Conservation (phyloP, 495 filamentous ascomycete genomes). For the Talaromyces adpressus region DNA sequence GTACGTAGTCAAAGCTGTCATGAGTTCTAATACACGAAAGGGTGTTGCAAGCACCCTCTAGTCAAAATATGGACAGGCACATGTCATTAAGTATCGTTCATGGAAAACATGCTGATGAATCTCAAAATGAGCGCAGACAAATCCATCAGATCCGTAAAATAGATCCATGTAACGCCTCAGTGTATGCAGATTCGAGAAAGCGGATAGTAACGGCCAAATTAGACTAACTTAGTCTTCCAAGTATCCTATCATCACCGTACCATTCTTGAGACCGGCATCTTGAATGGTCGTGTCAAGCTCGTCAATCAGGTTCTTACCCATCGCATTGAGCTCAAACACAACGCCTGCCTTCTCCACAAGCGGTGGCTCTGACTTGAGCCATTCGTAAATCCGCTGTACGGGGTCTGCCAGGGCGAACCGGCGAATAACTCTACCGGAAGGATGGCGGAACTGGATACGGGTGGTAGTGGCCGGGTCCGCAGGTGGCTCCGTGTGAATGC, state of each 20-base stretch:
- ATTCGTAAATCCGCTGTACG: conserved; percentile 84
- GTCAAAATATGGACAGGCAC: background rate
- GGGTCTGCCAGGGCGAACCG: conserved; percentile 74
- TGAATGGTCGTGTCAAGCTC: conserved; percentile 63
- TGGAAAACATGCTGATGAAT: background rate
- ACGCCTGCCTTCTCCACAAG: conserved; percentile 67
- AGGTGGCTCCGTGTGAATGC: conserved; percentile 70
- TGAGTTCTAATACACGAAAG: background rate
- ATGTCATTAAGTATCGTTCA: background rate
- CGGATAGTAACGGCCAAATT: background rate
- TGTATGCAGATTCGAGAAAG: conserved; percentile 3
- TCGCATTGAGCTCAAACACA: conserved; percentile 75
- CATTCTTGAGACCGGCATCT: conserved; percentile 82
- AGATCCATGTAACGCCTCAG: conserved; percentile 6
- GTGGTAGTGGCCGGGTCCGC: conserved; percentile 64
- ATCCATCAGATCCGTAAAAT: background rate
- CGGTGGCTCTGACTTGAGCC: conserved; percentile 77
- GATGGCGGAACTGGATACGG: conserved; percentile 83
- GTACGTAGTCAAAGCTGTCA: background rate
- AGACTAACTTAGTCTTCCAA: conserved; percentile 46
- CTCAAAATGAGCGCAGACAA: background rate
- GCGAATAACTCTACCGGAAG: conserved; percentile 73
- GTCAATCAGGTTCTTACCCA: conserved; percentile 77
- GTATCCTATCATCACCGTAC: conserved; percentile 88
- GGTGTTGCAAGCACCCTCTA: background rate